These are phyloP conservation scores for Diaporthe velutina DNA, from an alignment of 2,329 filamentous ascomycete genomes.

Conservation along the genomic window DNA sequence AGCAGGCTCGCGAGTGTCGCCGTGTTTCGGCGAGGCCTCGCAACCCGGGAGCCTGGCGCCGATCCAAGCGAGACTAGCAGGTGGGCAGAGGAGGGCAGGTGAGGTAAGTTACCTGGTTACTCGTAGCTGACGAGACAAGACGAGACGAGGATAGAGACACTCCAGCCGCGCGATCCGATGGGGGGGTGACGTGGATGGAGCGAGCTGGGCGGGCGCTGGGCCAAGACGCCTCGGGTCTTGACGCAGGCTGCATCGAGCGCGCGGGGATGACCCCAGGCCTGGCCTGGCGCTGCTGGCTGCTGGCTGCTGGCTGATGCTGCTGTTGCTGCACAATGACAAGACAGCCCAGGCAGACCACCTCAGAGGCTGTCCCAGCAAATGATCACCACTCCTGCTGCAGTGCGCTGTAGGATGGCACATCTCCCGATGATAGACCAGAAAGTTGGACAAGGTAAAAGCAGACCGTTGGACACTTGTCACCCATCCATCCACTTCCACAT, in stretches of 20 bases:
- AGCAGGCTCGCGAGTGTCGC: slow-evolving; percentile 5
- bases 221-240: slow-evolving; percentile 24
- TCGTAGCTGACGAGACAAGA: not conserved
- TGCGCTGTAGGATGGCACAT: slow-evolving; percentile 1
- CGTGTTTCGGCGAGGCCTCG: slow-evolving; percentile 27
- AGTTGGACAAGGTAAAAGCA: not conserved
- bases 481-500: not conserved
- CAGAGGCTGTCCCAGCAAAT: not conserved
- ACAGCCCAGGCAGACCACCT: not conserved
- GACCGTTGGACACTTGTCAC: slow-evolving; percentile 2
- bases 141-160: slow-evolving; percentile 21
- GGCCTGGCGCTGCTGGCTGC: not conserved
- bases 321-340: not conserved
- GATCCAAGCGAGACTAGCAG: slow-evolving; percentile 28
- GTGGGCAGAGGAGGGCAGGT: not conserved
- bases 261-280: slow-evolving; percentile 23
- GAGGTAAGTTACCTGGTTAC: not conserved
- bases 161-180: slow-evolving; percentile 24
- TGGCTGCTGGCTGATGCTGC: not conserved
- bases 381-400: not conserved
- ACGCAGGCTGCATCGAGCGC: slow-evolving; percentile 16
- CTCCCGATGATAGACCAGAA: slow-evolving; percentile 8
- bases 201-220: not conserved
- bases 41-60: slow-evolving; percentile 25
- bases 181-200: slow-evolving; percentile 8